These are phyloP conservation scores for Solanum tacnaense DNA, from an alignment of 257 asterid species.

Conservation along the genomic window DNA sequence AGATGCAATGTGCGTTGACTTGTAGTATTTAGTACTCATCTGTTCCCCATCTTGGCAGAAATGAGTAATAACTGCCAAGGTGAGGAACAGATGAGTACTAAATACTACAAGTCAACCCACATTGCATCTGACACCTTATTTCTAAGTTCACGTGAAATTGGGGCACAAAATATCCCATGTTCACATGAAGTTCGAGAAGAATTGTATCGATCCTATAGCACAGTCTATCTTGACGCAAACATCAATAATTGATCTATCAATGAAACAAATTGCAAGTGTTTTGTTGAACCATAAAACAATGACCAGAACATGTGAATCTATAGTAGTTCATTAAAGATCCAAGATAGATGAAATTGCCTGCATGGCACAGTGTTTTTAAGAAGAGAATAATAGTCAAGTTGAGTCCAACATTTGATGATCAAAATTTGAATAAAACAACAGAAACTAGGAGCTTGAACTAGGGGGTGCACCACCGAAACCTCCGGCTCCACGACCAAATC, in stretches of 20 bases:
- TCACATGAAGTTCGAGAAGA: not conserved
- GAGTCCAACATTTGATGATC: not conserved
- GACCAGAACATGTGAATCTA: not conserved
- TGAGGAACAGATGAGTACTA: not conserved
- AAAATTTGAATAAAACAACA: not conserved
- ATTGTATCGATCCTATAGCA: not conserved
- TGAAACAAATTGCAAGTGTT: not conserved
- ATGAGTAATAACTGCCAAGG: not conserved
- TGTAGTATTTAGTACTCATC: not conserved
- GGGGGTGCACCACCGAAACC: constrained; percentile 32
- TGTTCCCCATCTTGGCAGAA: not conserved
- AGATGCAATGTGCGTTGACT: not conserved
- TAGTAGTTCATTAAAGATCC: not conserved
- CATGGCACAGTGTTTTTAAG: not conserved
- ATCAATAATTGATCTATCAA: not conserved
- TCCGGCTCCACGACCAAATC: constrained; percentile 31
- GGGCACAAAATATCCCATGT: not conserved
- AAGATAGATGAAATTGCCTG: not conserved
- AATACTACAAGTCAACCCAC: not conserved
- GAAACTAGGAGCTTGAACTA: constrained; percentile 24
- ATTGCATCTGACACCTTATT: not conserved
- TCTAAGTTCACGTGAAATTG: not conserved
- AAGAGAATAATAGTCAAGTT: not conserved
- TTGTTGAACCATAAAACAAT: not conserved
- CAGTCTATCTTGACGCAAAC: not conserved